Percentiles rank a stretch among this genome's conserved stretches.
phyloP scores from a whole-genome alignment of 2,329 filamentous ascomycete genomes.

The Nemania bipapillata region DNA sequence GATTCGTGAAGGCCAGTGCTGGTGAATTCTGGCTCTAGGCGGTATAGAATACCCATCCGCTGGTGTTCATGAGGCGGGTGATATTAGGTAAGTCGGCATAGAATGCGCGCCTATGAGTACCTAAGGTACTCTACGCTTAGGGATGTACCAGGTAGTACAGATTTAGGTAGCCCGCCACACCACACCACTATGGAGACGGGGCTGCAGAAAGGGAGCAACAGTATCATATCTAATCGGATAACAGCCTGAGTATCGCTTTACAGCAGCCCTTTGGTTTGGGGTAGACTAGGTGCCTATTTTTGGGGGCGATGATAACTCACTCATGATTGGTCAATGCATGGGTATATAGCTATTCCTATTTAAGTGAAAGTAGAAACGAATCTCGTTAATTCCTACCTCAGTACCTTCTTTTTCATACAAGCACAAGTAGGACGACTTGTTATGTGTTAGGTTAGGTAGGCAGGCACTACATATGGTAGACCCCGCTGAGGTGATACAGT shows the following conservation, averaged over 20 bases:
- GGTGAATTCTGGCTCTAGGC: conserved; percentile 1
- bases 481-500: conserved; percentile 23
- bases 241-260: neutral
- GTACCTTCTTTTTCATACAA: no score
- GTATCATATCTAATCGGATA: conserved; percentile 1
- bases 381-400: neutral
- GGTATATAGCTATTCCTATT: conserved; percentile 6
- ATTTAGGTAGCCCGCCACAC: no score
- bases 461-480: neutral
- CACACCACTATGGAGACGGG: no score
- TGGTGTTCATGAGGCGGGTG: conserved; percentile 14
- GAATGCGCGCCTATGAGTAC: neutral
- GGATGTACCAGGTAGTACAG: no score
- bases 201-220: neutral
- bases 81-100: conserved; percentile 34
- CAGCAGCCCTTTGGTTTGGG: neutral
- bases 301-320: neutral
- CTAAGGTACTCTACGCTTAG: no score
- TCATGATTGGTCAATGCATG: conserved; percentile 16
- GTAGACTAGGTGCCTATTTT: neutral
- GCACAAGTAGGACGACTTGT: no score
- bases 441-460: neutral
- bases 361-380: neutral
- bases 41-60: conserved; percentile 19
- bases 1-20: conserved; percentile 22